Evolutionary conservation across 108 stramenopile species (phyloP).

Genomic region (Poteriospumella lacustris): DNA sequence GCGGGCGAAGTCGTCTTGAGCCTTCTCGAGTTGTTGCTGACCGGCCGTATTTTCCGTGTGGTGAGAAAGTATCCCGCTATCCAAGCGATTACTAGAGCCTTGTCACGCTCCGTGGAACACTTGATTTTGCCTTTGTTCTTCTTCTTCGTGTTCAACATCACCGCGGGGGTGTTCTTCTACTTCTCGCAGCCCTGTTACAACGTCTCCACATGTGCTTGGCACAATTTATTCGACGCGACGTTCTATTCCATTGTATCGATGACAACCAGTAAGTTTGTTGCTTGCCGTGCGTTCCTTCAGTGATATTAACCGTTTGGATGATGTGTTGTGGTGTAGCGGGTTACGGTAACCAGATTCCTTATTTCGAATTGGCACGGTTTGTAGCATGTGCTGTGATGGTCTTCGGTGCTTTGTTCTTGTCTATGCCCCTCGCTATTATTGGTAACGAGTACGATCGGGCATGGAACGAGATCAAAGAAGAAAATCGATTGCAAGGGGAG

Average conservation of each 20-base stretch:
- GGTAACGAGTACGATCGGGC: conserved; percentile 6
- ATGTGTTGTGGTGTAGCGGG: background rate
- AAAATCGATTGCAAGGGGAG: too few species aligned
- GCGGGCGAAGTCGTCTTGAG: background rate
- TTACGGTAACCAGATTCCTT: conserved; percentile 19
- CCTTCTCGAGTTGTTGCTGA: background rate
- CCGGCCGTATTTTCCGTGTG: background rate
- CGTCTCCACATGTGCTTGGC: background rate
- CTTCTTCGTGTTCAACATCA: conserved; percentile 10
- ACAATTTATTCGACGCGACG: background rate
- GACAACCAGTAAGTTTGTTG: conserved; percentile 14
- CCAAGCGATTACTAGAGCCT: background rate
- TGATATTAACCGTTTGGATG: too few species aligned
- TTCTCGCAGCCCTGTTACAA: conserved; percentile 13
- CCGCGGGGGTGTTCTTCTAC: background rate
- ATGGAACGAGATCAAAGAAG: background rate
- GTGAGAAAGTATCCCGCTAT: background rate
- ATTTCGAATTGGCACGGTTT: background rate
- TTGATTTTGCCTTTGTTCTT: conserved; percentile 17
- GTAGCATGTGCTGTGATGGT: background rate
- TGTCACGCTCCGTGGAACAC: background rate
- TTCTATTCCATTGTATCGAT: background rate
- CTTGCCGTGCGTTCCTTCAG: too few species aligned
- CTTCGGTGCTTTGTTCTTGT: conserved; percentile 14
- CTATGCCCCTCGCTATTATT: conserved; percentile 21